Conservation (phyloP, 495 filamentous ascomycete genomes). For the Penicillium diatomitis region DNA sequence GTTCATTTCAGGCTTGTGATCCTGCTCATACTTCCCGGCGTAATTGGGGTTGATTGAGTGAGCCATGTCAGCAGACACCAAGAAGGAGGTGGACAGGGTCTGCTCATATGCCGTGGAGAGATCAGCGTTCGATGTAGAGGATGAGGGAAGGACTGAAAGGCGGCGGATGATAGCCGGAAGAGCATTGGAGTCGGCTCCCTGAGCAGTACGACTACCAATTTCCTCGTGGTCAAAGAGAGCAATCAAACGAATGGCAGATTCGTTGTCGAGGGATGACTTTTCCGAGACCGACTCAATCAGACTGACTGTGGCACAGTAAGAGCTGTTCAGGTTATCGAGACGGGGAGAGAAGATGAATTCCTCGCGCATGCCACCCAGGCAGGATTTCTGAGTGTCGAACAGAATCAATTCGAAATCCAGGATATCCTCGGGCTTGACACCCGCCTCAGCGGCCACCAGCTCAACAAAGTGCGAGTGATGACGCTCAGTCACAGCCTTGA, state of each 20-base stretch:
- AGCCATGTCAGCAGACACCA: constrained; percentile 96
- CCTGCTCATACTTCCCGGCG: constrained; percentile 76
- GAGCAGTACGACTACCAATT: constrained; percentile 82
- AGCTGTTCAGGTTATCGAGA: constrained; percentile 92
- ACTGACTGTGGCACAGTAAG: constrained; percentile 74
- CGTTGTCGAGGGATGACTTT: constrained; percentile 54
- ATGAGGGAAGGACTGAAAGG: constrained; percentile 65
- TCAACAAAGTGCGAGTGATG: constrained; percentile 85
- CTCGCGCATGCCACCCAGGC: constrained; percentile 80
- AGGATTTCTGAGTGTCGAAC: constrained; percentile 88
- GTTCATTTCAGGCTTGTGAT: constrained; percentile 92
- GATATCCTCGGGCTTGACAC: constrained; percentile 56
- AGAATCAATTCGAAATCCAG: constrained; percentile 93
- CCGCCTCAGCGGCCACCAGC: constrained; percentile 73
- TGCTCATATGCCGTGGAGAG: constrained; percentile 81
- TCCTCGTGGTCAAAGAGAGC: constrained; percentile 97
- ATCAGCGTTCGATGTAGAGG: constrained; percentile 38
- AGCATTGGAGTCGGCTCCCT: constrained; percentile 88
- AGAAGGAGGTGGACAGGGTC: constrained; percentile 82
- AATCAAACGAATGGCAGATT: constrained; percentile 76
- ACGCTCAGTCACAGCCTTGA: constrained; percentile 68
- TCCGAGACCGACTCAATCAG: constrained; percentile 72
- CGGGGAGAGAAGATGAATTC: constrained; percentile 92
- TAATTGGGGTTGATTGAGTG: constrained; percentile 95
- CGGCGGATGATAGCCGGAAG: constrained; percentile 83